These are phyloP conservation scores for Zymoseptoria brevis DNA, from an alignment of 2,329 filamentous ascomycete species.

Conservation along the genomic window DNA sequence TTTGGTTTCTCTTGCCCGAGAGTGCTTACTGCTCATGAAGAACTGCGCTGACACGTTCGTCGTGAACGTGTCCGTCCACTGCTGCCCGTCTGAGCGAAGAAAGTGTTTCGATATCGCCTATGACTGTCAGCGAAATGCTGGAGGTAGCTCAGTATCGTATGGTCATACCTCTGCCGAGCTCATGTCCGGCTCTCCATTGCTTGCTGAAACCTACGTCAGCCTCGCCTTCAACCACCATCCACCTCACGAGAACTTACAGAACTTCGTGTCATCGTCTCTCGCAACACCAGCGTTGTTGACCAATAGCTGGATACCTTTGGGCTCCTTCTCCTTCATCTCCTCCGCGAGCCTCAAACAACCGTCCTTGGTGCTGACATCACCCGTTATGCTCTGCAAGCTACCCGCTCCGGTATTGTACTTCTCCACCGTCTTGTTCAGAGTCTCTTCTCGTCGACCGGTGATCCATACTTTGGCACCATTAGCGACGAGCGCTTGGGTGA, in stretches of 20 bases:
- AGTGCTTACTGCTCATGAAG: slow-evolving; percentile 38
- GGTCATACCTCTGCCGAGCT: slow-evolving; percentile 31
- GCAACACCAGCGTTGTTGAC: slow-evolving; percentile 50
- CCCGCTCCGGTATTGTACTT: slow-evolving; percentile 41
- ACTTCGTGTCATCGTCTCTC: slow-evolving; percentile 45
- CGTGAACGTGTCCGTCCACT: slow-evolving; percentile 45
- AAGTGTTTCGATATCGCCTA: slow-evolving; percentile 45
- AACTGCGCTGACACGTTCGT: slow-evolving; percentile 46
- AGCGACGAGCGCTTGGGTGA: slow-evolving; percentile 29
- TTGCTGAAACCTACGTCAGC: slow-evolving; percentile 8
- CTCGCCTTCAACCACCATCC: not conserved
- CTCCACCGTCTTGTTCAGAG: slow-evolving; percentile 38
- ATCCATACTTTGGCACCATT: slow-evolving; percentile 41
- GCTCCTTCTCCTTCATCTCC: slow-evolving; percentile 38
- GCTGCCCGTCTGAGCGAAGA: slow-evolving; percentile 38
- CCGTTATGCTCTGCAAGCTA: slow-evolving; percentile 30
- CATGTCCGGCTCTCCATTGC: slow-evolving; percentile 43
- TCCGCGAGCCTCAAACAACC: slow-evolving; percentile 37
- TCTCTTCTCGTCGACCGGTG: slow-evolving; percentile 39
- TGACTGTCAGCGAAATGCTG: not conserved
- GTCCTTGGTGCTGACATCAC: slow-evolving; percentile 46
- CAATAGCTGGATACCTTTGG: slow-evolving; percentile 46
- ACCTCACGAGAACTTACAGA: slow-evolving; percentile 25
- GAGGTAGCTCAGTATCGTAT: not conserved
- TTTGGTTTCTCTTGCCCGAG: not conserved